Evolutionary conservation across 176 grass and related monocot species (phyloP), one percentile per base, ranked within the genome.

Genomic region (Ananas comosus): DNA sequence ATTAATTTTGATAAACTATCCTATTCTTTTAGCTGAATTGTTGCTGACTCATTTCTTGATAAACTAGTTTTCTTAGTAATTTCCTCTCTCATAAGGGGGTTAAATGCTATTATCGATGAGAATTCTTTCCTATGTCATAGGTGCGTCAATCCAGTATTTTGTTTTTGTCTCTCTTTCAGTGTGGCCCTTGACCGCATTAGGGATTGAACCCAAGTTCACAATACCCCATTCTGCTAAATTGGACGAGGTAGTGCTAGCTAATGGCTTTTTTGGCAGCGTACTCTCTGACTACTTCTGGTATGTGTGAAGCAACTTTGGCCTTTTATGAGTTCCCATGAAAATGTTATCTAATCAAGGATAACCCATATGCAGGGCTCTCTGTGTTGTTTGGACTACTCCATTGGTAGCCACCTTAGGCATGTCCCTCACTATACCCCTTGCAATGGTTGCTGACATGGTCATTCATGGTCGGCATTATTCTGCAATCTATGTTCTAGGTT

Each of bases 241-340:
- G 61, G 94, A 99, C 73, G 87, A 99, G 88, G 87, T 99, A 51
- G 87, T 99, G 76, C 52, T 99, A 72, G 94, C 89, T 67, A 99
- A 99, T 72, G 85, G 94, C 64, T 86, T 99, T 49, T 79, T 99
- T 63, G 94, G 94, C 28, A 99, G 87, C 50, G 94, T 99, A 53
- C 53, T 99, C 53, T 99, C 94, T 0, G 89, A 99, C 74, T 99
- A 99, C 67, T 99, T 99, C 63, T 93, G 94, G 94, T 99, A 84
- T 0, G 65, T 59, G 28, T 58, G 51, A 69, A 24, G 18, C 58
- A 18, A 24, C 52, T 17, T 11, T 10, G 13, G 14, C 3, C 4
- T 14, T 14, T 11, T 12, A 2, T 14, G 48, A 14, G 21, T 24
- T 69, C 1, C n/a, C 1, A 21, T 13, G 9, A 23, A 22, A n/a